These are phyloP conservation scores for Eucalyptus curtisii DNA, from an alignment of 345 rosid species.

Conservation along the genomic window DNA sequence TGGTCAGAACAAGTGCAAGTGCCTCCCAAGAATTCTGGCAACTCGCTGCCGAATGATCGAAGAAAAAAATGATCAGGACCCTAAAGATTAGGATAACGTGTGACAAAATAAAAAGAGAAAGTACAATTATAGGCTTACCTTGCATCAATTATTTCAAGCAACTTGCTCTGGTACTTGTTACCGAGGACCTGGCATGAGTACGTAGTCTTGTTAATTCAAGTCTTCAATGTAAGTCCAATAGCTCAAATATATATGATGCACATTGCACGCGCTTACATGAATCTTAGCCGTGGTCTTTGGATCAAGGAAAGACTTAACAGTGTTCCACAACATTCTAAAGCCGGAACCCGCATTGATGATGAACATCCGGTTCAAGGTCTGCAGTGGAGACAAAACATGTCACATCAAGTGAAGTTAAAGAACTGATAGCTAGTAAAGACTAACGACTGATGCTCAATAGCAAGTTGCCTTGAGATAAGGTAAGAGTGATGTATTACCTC, in stretches of 20 bases:
- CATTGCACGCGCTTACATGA: conserved; percentile 38
- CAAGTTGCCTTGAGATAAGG: background rate
- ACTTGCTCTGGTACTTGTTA: conserved; percentile 85
- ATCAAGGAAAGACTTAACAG: conserved; percentile 91
- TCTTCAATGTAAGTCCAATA: background rate
- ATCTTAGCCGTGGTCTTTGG: conserved; percentile 96
- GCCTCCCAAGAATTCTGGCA: conserved; percentile 91
- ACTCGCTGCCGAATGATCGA: conserved; percentile 32
- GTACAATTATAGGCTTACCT: conserved; percentile 15
- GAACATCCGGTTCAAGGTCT: conserved; percentile 96
- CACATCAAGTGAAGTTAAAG: background rate
- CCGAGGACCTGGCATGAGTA: conserved; percentile 68
- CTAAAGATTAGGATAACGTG: background rate
- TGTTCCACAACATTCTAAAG: conserved; percentile 98
- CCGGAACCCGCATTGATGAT: conserved; percentile 98
- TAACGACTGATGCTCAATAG: background rate
- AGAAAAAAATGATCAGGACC: background rate
- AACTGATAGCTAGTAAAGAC: background rate
- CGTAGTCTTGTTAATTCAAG: background rate
- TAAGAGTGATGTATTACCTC: conserved; percentile 36
- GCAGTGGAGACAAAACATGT: background rate
- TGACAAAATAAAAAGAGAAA: background rate
- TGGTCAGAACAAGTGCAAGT: conserved; percentile 73
- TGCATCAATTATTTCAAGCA: conserved; percentile 87
- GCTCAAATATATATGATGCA: background rate